Evolutionary conservation across 2,329 filamentous ascomycete species (phyloP), one percentile per base, ranked within the genome.

Genomic region (Fusarium sulawesiense): DNA sequence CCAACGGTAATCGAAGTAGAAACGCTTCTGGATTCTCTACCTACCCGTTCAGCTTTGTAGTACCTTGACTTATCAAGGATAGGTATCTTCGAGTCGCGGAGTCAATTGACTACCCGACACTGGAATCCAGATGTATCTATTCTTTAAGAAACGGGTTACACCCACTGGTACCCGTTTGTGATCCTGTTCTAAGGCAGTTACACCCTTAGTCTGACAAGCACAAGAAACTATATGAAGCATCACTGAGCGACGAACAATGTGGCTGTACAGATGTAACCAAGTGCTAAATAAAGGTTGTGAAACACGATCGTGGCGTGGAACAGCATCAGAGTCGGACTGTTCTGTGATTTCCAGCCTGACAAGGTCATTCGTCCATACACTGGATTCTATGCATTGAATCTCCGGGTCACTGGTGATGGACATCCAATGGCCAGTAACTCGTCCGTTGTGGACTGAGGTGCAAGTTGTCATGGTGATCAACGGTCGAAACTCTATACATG

Each of bases 271-370:
- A 18, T 8, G 5, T 32, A 18, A 10, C 2, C 8, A 10, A 11
- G 3, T 10, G 6, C 16, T 37, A n/a, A n/a, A 4, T n/a, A n/a
- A n/a, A 37, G 16, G 5, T 37, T 11, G 34, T 11, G 5, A 4
- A 37, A 6, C 16, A 34, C 2, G 0, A 10, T 4, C 5, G 10
- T 18, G 16, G 4, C 8, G 8, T 2, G 16, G 1, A 37, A 37
- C 16, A 37, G 8, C 10, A 37, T 37, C 16, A 37, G 30, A 32
- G 30, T 7, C 13, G 13, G 13, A 14, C 3, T 32, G 30, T 7
- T 14, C 7, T 14, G 13, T 32, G 30, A 32, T 7, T 14, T 14
- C 29, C 13, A 14, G 12, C 27, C 11, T 30, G 29, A 30, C 29
- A 30, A 7, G 13, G 13, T 5, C 12, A 18, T 34, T 18, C 14